Base-by-base conservation (phyloP, 2,329 filamentous ascomycete species). In the Arthrocladium fulminans region DNA sequence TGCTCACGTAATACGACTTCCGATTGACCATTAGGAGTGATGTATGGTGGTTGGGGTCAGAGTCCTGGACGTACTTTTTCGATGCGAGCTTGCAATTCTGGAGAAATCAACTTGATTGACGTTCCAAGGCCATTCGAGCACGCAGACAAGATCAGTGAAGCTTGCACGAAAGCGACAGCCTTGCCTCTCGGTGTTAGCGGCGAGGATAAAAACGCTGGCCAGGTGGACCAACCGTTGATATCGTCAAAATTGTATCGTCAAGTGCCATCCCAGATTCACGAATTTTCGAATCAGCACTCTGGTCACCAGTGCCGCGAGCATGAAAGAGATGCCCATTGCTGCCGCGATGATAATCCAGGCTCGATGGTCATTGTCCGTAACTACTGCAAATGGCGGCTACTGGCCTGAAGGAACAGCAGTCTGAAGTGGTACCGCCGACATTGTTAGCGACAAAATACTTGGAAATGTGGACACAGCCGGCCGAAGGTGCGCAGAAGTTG, bases 301-400 rank as follows among this genome's bases (percentile, higher is more conserved):
- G 20, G 19, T 44, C n/a, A 30, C 41, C n/a, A 67, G 61, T 41
- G 60, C 60, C 9, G 63, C 58, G 22, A 67, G 51, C 38, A 66
- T 64, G 4, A 66, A 43, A 6, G 62, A 59, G 41, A 67, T 56
- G 2, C 65, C 64, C n/a, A 68, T 45, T n/a, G 65, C 65, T 9
- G 59, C 61, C 10, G 60, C 59, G 39, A 68, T 63, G 17, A 68
- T 67, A 9, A 67, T 55, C 52, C 61, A 58, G 9, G 63, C 65
- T 2, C 63, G 65, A 54, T 66, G 63, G 51, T 69, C 65, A 24
- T 55, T 51, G 20, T 62, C 59, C 44, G 66, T 63, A 19, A 69
- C 60, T 20, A 65, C 59, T 50, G 67, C 59, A 32, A 65, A 63
- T 39, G 62, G 63, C 35, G 60, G 62, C 34, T 63, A 61, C 50